These are phyloP conservation scores for Termitomyces sp. DNA, from an alignment of 768 basidiomycete genomes.

Conservation along the genomic window DNA sequence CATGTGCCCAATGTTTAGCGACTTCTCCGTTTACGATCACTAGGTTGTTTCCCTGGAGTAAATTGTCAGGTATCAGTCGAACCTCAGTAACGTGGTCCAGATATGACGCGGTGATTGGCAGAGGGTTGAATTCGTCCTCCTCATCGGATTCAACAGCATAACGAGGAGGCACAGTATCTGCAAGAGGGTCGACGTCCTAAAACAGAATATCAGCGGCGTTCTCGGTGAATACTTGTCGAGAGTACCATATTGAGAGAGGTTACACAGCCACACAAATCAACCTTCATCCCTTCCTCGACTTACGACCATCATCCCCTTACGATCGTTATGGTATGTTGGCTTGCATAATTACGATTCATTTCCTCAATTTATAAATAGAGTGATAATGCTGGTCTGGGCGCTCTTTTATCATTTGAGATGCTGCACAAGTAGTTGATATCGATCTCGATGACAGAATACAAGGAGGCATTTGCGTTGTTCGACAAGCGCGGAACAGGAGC, in stretches of 20 bases:
- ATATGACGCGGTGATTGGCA: constrained; percentile 16
- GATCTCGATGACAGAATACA: constrained; percentile 62
- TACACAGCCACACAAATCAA: constrained; percentile 12
- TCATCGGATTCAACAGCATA: constrained; percentile 64
- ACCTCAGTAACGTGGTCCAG: constrained; percentile 22
- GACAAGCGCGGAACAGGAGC: constrained; percentile 94
- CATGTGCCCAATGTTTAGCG: constrained; percentile 44
- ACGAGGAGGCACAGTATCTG: constrained; percentile 51
- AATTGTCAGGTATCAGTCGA: constrained; percentile 30
- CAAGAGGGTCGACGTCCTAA: constrained; percentile 50
- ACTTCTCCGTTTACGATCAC: constrained; percentile 42
- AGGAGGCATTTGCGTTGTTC: constrained; percentile 96
- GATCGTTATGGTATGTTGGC: constrained; percentile 23
- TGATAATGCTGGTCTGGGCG: constrained; percentile 32
- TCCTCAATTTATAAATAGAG: constrained; percentile 17
- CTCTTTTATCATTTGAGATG: neutral
- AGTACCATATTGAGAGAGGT: constrained; percentile 11
- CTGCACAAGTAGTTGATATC: neutral
- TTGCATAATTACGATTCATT: neutral
- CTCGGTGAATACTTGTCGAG: neutral
- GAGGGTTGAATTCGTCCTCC: constrained; percentile 53
- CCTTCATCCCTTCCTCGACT: neutral
- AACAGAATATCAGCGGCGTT: neutral
- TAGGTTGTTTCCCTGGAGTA: constrained; percentile 23
- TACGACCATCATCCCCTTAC: constrained; percentile 8